Evolutionary conservation across 805 yeast genomes (phyloP).

Genomic region (Priceomyces castillae): DNA sequence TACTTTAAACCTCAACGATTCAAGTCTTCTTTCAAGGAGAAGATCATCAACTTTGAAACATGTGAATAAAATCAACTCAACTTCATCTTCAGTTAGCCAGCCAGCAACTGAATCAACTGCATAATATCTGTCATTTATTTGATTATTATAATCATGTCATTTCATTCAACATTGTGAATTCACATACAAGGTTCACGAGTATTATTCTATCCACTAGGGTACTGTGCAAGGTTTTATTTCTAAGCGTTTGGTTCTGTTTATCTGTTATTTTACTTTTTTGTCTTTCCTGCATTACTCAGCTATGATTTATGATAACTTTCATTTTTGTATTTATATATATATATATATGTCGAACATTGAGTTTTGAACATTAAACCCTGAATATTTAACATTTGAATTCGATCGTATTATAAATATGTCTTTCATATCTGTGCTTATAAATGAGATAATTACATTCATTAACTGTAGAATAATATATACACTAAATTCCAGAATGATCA

Average conservation of each 20-base stretch:
- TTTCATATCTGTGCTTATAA: no score
- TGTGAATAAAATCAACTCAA: neutral
- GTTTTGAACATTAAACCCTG: no score
- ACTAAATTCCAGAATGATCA: neutral
- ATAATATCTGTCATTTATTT: neutral
- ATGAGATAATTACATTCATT: neutral
- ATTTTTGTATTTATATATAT: neutral
- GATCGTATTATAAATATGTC: no score
- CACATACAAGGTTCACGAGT: neutral
- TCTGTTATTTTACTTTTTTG: neutral
- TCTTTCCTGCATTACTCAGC: neutral
- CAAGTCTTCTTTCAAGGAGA: conserved; percentile 60
- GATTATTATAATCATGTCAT: neutral
- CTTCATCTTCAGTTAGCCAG: neutral
- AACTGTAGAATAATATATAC: neutral
- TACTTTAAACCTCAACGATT: conserved; percentile 61
- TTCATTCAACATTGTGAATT: neutral
- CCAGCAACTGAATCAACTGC: neutral
- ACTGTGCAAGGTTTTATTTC: neutral
- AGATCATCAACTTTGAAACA: conserved; percentile 27
- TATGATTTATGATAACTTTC: neutral
- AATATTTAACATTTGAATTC: no score
- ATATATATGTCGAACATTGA: neutral
- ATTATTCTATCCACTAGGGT: neutral
- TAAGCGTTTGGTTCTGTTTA: neutral